These are phyloP conservation scores for Neurospora sp. DNA, from an alignment of 495 filamentous ascomycete species.

Conservation along the genomic window DNA sequence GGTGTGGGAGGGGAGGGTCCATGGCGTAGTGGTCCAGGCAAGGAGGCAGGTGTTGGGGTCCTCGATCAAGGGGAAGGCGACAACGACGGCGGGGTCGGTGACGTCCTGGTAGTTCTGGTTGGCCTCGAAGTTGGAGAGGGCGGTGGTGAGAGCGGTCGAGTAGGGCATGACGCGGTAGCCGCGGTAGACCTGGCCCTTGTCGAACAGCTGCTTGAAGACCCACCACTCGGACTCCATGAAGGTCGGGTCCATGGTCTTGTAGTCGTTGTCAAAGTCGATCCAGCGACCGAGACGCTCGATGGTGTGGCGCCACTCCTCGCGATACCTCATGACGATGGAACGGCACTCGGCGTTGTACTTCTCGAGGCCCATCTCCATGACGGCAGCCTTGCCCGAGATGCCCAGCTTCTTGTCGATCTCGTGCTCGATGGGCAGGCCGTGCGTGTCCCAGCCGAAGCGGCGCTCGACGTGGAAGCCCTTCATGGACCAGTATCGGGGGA, in stretches of 20 bases:
- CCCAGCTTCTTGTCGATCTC: conserved; percentile 98
- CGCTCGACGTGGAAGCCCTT: conserved; percentile 81
- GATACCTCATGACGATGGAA: conserved; percentile 89
- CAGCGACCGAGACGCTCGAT: conserved; percentile 88
- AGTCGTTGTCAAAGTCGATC: conserved; percentile 98
- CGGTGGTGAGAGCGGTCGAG: conserved; percentile 82
- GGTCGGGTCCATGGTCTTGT: conserved; percentile 92
- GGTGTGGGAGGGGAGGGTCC: conserved; percentile 83
- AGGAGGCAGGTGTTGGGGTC: conserved; percentile 69
- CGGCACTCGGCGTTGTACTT: conserved; percentile 91
- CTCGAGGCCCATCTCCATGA: conserved; percentile 75
- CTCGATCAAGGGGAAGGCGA: conserved; percentile 72
- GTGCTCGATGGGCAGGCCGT: conserved; percentile 91
- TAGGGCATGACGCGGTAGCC: conserved; percentile 92
- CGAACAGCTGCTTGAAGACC: conserved; percentile 87
- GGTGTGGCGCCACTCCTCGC: conserved; percentile 79
- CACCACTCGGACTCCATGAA: conserved; percentile 98
- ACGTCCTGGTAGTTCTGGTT: conserved; percentile 92
- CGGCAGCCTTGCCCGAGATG: conserved; percentile 80
- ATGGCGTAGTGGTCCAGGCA: conserved; percentile 94
- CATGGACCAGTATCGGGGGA: conserved; percentile 96
- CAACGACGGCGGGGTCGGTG: conserved; percentile 85
- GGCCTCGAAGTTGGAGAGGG: conserved; percentile 87
- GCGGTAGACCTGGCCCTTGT: conserved; percentile 81
- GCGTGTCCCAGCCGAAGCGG: conserved; percentile 74